phyloP scores from a whole-genome alignment of 306 rosid genomes.

The Hippophae rhamnoides region DNA sequence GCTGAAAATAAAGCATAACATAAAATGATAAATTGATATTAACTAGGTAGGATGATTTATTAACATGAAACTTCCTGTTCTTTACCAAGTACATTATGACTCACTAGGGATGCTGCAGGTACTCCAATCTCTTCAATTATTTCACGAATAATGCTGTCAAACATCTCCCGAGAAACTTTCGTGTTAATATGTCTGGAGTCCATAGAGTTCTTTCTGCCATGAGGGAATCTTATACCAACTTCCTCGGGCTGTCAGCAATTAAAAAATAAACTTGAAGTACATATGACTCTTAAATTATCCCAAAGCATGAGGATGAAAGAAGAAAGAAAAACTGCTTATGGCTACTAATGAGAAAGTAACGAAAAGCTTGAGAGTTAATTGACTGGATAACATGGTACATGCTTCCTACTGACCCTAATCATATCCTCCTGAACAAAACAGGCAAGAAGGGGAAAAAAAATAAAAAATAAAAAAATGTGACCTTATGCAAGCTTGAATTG shows the following conservation, averaged over 20 bases:
- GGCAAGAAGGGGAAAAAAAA: not conserved
- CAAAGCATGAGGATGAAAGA: constrained; percentile 10
- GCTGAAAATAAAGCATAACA: too few relatives aligned
- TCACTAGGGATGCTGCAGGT: constrained; percentile 71
- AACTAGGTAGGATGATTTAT: not conserved
- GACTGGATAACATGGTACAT: not conserved
- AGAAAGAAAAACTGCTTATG: constrained; percentile 1
- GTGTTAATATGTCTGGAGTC: constrained; percentile 27
- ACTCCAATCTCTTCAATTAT: constrained; percentile 96
- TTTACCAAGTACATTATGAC: constrained; percentile 16
- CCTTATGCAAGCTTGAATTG: not conserved
- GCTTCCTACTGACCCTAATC: too few relatives aligned
- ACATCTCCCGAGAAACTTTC: constrained; percentile 68
- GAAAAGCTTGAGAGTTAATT: not conserved
- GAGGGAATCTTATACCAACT: constrained; percentile 50
- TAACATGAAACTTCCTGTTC: too few relatives aligned
- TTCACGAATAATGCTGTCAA: constrained; percentile 85
- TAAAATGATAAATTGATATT: too few relatives aligned
- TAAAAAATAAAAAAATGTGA: not conserved
- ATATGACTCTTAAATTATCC: constrained; percentile 5
- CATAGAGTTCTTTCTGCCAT: constrained; percentile 29
- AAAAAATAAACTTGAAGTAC: constrained; percentile 13
- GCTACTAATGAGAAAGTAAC: not conserved
- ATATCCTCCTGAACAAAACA: too few relatives aligned
- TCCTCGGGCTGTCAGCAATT: constrained; percentile 72